Evolutionary conservation across 768 basidiomycete species (phyloP).

Genomic region (Psilocybe azurescens): DNA sequence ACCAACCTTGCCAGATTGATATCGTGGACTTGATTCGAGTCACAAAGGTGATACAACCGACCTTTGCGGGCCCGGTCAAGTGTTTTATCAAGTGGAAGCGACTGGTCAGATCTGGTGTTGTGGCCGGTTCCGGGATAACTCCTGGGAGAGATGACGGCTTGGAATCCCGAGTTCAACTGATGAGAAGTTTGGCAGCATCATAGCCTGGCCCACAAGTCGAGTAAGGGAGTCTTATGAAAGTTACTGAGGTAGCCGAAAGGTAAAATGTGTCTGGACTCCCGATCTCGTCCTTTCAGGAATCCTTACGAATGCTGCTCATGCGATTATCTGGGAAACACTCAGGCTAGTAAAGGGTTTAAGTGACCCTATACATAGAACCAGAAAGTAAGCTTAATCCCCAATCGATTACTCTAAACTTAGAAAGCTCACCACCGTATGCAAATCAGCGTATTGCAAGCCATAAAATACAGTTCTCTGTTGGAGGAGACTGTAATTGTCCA

Average conservation of each 20-base stretch:
- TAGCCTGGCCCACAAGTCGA: neutral
- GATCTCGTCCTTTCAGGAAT: neutral
- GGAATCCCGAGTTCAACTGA: constrained; percentile 4
- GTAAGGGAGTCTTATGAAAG: neutral
- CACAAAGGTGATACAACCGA: neutral
- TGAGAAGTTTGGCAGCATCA: neutral
- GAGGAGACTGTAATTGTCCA: too few relatives aligned
- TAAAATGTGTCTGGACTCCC: neutral
- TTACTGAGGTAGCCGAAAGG: neutral
- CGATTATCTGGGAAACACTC: too few relatives aligned
- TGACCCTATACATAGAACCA: neutral
- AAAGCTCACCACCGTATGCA: neutral
- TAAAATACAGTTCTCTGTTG: neutral
- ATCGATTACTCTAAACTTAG: neutral
- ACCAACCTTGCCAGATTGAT: constrained; percentile 11
- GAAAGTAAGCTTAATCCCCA: neutral
- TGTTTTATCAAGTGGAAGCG: neutral
- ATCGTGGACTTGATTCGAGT: constrained; percentile 15
- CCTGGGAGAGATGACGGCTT: constrained; percentile 2
- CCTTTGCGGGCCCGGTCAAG: constrained; percentile 9
- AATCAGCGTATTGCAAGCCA: neutral
- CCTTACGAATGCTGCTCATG: neutral
- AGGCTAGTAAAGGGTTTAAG: too few relatives aligned
- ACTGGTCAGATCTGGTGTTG: neutral
- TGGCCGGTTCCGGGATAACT: constrained; percentile 1